Percentiles rank a stretch among this genome's conserved stretches.
Evolutionary conservation across 441 rosid genomes (phyloP).

Genomic region (Brassica balearica): DNA sequence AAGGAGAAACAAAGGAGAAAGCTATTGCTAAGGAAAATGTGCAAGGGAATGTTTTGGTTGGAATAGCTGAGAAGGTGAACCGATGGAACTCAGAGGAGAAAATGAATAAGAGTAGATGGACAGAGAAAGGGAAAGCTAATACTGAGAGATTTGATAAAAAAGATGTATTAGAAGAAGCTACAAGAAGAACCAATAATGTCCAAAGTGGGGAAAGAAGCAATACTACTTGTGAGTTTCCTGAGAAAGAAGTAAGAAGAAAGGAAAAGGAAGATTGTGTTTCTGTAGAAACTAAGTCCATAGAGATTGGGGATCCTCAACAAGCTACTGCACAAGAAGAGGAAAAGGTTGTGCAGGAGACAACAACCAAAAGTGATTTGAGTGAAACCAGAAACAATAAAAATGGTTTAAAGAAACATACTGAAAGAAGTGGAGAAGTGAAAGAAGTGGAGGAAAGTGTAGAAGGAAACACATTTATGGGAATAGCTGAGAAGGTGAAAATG

Average conservation of each 20-base stretch:
- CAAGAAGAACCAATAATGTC: not conserved
- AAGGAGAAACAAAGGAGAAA: constrained; percentile 10
- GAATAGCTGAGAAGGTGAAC: constrained; percentile 38
- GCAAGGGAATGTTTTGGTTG: constrained; percentile 18
- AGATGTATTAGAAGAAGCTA: not conserved
- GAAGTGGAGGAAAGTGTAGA: constrained; percentile 22
- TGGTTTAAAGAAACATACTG: constrained; percentile 25
- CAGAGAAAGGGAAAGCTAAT: constrained; percentile 24
- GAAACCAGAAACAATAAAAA: not conserved
- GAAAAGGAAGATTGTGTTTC: constrained; percentile 26
- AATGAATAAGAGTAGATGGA: constrained; percentile 5
- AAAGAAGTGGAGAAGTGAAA: constrained; percentile 17
- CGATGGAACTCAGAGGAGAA: constrained; percentile 41
- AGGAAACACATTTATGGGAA: constrained; percentile 34
- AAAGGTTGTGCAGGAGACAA: constrained; percentile 10
- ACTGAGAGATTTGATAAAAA: constrained; percentile 26
- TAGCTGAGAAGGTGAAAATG: constrained; percentile 46
- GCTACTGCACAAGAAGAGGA: not conserved
- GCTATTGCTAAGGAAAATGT: constrained; percentile 11
- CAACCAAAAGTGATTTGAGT: too few species aligned
- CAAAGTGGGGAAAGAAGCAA: too few species aligned
- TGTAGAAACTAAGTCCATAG: constrained; percentile 27
- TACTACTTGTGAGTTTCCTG: not conserved
- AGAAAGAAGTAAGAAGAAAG: constrained; percentile 12
- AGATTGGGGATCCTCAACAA: not conserved